phyloP scores from a whole-genome alignment of 2,329 filamentous ascomycete species.

The Orbilia oligospora region DNA sequence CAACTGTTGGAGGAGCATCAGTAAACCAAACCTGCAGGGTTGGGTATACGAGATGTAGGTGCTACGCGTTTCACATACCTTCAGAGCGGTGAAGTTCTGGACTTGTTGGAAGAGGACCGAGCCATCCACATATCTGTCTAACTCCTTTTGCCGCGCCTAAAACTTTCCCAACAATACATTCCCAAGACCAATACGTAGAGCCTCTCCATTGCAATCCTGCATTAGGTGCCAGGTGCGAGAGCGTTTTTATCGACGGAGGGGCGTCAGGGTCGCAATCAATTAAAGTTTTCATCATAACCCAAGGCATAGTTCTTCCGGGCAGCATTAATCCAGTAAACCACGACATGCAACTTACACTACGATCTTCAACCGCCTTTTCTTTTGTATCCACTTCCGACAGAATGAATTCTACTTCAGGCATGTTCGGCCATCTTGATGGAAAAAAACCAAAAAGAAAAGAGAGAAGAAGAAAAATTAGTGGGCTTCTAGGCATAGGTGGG shows the following conservation, averaged over 20 bases:
- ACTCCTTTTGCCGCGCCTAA: constrained; percentile 78
- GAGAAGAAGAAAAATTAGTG: constrained; percentile 29
- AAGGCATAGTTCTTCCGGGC: constrained; percentile 79
- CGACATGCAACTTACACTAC: constrained; percentile 80
- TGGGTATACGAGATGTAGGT: not conserved
- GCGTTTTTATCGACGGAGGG: constrained; percentile 76
- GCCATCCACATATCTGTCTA: constrained; percentile 79
- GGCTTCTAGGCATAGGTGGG: not conserved
- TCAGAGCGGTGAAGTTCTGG: constrained; percentile 77
- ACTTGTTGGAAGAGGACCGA: constrained; percentile 79
- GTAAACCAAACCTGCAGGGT: not conserved
- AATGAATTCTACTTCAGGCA: constrained; percentile 75
- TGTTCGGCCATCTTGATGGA: constrained; percentile 81
- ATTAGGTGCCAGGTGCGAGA: constrained; percentile 78
- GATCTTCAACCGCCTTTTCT: constrained; percentile 69
- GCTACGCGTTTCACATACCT: constrained; percentile 40
- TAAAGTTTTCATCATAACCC: constrained; percentile 82
- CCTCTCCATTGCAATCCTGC: constrained; percentile 83
- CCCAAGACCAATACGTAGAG: constrained; percentile 82
- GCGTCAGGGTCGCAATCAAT: constrained; percentile 81
- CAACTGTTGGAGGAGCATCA: constrained; percentile 69
- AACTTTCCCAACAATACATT: constrained; percentile 81
- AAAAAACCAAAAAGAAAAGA: no score
- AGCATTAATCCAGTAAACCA: constrained; percentile 82
- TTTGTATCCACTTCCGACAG: constrained; percentile 75